Base-by-base conservation (phyloP, 345 rosid genomes). In the Pelargonium nanum region DNA sequence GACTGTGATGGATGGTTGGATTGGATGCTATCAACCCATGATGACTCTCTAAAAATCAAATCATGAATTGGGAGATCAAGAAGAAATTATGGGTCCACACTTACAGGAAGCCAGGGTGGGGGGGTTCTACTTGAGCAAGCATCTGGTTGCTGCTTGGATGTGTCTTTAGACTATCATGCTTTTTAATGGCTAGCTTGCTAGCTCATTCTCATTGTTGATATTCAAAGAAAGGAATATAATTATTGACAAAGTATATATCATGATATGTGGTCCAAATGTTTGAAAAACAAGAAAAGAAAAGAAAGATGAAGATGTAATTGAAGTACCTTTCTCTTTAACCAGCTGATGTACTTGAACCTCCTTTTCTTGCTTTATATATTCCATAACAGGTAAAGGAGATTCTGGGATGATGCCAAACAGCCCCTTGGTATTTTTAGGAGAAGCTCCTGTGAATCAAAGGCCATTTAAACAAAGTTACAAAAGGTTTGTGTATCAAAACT, bases 281-380 rank as follows among this genome's bases (percentile, higher is more conserved):
- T 87, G 95, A 82, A 82, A 77, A 82, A 76, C 83, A 84, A 77
- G 82, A 71, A 84, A 81, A 73, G 77, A 68, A 69, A 70, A 30
- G 10, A 12, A 17, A 40, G 16, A 40, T 9, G 15, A 40, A 12
- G 48, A 12, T 8, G 77, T 77, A 59, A 75, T 71, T 64, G 25
- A 70, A 61, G 78, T 53, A 74, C 78, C 88, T 82, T 80, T 78
- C 76, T 67, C 83, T 81, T 84, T 80, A 82, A 74, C 61, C 74
- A 69, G 80, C 68, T 72, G 81, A 65, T 75, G 83, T 72, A 76
- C 81, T 81, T 65, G 79, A 72, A 70, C 53, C 74, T 69, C 70
- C 66, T 73, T 76, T 74, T 68, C 62, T 55, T 69, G 78, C 77
- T 82, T 82, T 68, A 67, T 73, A 72, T 81, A 79, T 79, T 81